A percentile compares a stretch with the other conserved stretches of the same genome.
Conservation (phyloP, 2,329 filamentous ascomycete species). For the Knufia fluminis region DNA sequence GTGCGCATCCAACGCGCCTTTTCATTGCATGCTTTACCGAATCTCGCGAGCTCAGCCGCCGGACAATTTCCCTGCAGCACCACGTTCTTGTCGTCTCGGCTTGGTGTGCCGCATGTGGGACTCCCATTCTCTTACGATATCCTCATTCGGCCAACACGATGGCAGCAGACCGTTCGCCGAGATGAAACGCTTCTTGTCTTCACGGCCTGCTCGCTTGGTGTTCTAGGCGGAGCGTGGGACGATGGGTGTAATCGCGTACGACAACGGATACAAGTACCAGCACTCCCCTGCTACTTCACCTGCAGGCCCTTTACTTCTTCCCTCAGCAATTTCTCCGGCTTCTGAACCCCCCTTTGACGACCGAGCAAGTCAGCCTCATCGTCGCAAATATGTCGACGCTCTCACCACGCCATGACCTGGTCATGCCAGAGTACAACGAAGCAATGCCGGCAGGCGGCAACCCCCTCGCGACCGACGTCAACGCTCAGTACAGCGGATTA, state of each 20-base stretch:
- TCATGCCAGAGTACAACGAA: conserved; percentile 29
- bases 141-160: conserved; percentile 1
- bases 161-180: not conserved
- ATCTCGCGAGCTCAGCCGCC: not conserved
- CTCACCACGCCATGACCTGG: not conserved
- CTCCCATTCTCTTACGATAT: not conserved
- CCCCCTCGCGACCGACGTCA: conserved; percentile 44
- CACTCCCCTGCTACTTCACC: not conserved
- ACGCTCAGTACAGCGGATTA: conserved; percentile 48
- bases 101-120: not conserved
- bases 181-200: not conserved
- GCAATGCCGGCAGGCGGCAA: conserved; percentile 46
- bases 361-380: not conserved
- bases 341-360: not conserved
- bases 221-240: not conserved
- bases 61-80: not conserved
- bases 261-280: conserved; percentile 4
- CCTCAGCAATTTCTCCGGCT: not conserved
- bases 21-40: not conserved
- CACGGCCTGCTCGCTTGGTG: not conserved
- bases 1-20: not conserved
- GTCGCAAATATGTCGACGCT: conserved; percentile 3
- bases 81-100: not conserved
- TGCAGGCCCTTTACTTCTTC: not conserved
- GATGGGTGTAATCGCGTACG: not conserved